Conservation (phyloP, 139 green algal genomes). For the Tetradesmus obliquus region DNA sequence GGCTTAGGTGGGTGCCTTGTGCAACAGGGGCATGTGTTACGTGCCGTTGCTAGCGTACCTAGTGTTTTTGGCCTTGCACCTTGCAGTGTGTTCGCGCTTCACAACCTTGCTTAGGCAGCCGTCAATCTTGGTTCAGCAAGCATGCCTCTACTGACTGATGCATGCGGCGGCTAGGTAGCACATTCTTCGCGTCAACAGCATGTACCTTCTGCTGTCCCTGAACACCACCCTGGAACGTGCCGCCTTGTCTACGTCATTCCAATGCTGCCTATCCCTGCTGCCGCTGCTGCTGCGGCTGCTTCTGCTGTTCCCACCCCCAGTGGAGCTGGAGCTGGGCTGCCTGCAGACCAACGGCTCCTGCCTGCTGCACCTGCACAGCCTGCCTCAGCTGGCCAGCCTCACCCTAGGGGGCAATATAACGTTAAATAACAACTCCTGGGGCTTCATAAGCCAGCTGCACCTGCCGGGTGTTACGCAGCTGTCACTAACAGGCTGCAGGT, state of each 20-base stretch:
- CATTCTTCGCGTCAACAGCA: too few relatives aligned
- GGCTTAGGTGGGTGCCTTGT: neutral
- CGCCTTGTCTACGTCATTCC: neutral
- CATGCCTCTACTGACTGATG: neutral
- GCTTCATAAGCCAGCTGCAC: neutral
- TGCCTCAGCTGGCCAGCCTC: neutral
- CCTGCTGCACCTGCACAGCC: neutral
- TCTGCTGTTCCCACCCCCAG: neutral
- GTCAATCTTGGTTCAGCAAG: too few relatives aligned
- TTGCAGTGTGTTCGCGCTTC: too few relatives aligned
- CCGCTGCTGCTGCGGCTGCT: neutral
- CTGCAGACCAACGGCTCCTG: neutral
- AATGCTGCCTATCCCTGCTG: neutral
- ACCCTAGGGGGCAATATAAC: conserved; percentile 8
- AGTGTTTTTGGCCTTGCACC: too few relatives aligned
- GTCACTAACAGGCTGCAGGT: conserved; percentile 7
- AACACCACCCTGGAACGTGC: neutral
- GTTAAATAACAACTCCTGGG: neutral
- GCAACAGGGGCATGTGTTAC: neutral
- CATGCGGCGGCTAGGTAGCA: too few relatives aligned
- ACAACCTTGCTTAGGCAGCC: too few relatives aligned
- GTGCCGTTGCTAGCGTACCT: too few relatives aligned
- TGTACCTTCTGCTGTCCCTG: too few relatives aligned
- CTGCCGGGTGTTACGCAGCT: neutral
- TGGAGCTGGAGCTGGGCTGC: conserved; percentile 24